Base-by-base conservation (phyloP, 1,284 basidiomycete genomes). In the Meripilus lineatus region DNA sequence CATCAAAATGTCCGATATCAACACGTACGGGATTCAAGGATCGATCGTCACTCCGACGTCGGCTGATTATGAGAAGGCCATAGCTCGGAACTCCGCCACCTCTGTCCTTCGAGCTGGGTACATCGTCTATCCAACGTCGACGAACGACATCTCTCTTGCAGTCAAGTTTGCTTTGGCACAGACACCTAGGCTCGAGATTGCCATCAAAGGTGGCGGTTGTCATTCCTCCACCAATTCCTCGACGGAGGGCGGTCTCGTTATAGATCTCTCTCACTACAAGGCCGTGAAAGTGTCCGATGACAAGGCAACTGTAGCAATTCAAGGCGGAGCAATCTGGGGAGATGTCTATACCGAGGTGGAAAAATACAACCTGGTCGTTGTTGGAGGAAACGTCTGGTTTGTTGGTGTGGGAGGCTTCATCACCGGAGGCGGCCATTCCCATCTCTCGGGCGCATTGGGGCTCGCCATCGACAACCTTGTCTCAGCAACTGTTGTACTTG, bases 391-490 rank as follows among this genome's bases (percentile, higher is more conserved):
- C 3, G 38, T 55, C 15, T 54, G 48, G 49, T 56, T 55, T 40
- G 54, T 56, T 38, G 53, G 52, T 14, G 55, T 54, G 22, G 56
- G 55, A 17, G 63, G 65, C 2, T 59, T 64, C 17, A 59, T 60
- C 1, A 49, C 69, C 1, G 70, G 70, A 2, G 71, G 71, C 2
- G 71, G 70, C 3, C 67, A 63, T 30, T 68, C 70, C 0, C 63
- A 53, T 45, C 57, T 70, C 5, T 59, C 60, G 5, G 58, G 64
- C 1, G 47, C 59, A 18, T 59, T 66, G 51, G 71, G 71, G 0
- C 58, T 68, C 14, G 59, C 62, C 2, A 53, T 70, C 42, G 72
- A 74, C 44, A 67, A 71, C 48, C 46, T 73, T 22, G 40, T 59
- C 13, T 34, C 46, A 46, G 70, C 61, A 0, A 64, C 58, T 0